Conservation (phyloP, 768 basidiomycete species). For the Jaapia argillacea region DNA sequence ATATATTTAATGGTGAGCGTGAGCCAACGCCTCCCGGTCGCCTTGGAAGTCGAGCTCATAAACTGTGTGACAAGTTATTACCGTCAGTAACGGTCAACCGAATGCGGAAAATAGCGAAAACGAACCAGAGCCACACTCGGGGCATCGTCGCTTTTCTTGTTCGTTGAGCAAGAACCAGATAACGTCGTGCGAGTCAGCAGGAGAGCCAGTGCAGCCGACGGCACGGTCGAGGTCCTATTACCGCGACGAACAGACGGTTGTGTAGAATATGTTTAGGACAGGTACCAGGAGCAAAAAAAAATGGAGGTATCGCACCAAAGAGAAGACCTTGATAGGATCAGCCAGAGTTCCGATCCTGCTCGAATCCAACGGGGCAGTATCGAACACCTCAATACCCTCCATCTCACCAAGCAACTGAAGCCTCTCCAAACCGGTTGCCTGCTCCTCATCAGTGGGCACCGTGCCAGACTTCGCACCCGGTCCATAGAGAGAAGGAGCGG, state of each 20-base stretch:
- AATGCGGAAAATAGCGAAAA: slow-evolving; percentile 6
- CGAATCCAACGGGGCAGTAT: slow-evolving; percentile 75
- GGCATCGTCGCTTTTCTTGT: slow-evolving; percentile 70
- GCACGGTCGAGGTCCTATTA: slow-evolving; percentile 69
- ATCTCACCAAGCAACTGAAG: slow-evolving; percentile 85
- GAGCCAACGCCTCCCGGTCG: no score
- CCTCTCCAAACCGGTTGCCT: slow-evolving; percentile 95
- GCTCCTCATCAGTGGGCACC: slow-evolving; percentile 77
- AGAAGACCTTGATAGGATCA: slow-evolving; percentile 81
- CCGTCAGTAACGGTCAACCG: slow-evolving; percentile 4
- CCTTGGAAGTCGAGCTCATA: slow-evolving; percentile 71
- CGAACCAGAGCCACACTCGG: slow-evolving; percentile 89
- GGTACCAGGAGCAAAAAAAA: background rate
- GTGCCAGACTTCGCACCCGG: slow-evolving; percentile 62
- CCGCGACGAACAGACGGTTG: slow-evolving; percentile 1
- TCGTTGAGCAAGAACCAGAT: slow-evolving; percentile 69
- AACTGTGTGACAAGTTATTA: no score
- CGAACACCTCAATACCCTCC: slow-evolving; percentile 85
- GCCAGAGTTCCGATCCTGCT: slow-evolving; percentile 80
- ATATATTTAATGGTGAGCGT: no score
- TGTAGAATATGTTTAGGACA: slow-evolving; percentile 1
- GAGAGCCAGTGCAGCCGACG: slow-evolving; percentile 90
- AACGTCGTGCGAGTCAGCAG: slow-evolving; percentile 92
- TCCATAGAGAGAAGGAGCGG: slow-evolving; percentile 61
- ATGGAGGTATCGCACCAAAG: slow-evolving; percentile 51